A percentile compares a stretch with the other conserved stretches of the same genome.
Evolutionary conservation across 169 alveolate genomes (phyloP).

Genomic region (Plasmodium fragile): DNA sequence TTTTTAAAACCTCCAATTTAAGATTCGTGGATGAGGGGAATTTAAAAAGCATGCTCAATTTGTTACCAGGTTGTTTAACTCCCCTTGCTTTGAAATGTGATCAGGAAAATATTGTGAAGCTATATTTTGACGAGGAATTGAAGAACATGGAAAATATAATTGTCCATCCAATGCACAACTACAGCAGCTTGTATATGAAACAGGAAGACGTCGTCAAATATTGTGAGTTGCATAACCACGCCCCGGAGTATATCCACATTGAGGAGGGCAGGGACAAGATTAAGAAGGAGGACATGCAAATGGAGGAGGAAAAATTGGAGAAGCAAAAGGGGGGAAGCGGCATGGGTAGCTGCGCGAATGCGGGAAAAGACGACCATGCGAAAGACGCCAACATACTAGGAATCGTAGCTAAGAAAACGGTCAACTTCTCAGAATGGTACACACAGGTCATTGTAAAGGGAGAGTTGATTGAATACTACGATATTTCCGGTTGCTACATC

Average conservation of each 20-base stretch:
- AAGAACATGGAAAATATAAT: constrained; percentile 71
- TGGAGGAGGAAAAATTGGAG: constrained; percentile 8
- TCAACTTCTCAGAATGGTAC: constrained; percentile 91
- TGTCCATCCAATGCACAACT: constrained; percentile 77
- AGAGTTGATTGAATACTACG: constrained; percentile 99
- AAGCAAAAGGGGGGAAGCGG: neutral
- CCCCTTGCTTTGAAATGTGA: constrained; percentile 88
- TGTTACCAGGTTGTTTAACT: constrained; percentile 84
- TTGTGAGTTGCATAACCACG: constrained; percentile 56
- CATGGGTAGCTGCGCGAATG: neutral
- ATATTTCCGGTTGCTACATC: constrained; percentile 99
- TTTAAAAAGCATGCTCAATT: constrained; percentile 79
- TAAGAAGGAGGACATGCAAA: constrained; percentile 17
- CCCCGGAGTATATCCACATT: constrained; percentile 47
- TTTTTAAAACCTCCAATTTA: constrained; percentile 82
- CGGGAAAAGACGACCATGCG: constrained; percentile 16
- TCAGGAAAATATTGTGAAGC: constrained; percentile 56
- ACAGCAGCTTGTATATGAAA: constrained; percentile 73
- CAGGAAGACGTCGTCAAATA: constrained; percentile 64
- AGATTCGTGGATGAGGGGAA: constrained; percentile 86
- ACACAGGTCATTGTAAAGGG: constrained; percentile 94
- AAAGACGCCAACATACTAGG: constrained; percentile 81
- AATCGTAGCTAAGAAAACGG: constrained; percentile 85
- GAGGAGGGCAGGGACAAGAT: constrained; percentile 3
- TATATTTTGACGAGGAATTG: constrained; percentile 67